Base-by-base conservation (phyloP, 768 basidiomycete species). In the Lyophyllum decastes region DNA sequence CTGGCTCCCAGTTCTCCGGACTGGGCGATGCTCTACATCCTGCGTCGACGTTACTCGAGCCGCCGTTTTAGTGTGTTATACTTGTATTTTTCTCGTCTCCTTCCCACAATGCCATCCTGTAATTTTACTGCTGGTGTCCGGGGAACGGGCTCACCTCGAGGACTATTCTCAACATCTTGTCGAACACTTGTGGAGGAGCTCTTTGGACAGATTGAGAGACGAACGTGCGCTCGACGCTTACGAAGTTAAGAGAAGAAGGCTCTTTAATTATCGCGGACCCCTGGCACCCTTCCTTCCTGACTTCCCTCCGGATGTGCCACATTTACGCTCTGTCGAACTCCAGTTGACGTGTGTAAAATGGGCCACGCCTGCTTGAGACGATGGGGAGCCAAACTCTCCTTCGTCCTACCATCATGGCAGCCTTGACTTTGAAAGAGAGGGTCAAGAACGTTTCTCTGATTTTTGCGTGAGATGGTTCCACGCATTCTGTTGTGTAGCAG, bases 381-480 rank as follows among this genome's bases (percentile, higher is more conserved):
- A 5, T 33, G 5, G 30, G 11, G 5, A 6, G 6, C 5, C 30
- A 33, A 11, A 11, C 30, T 33, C 11, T 33, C 30, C 11, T 33
- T 11, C 30, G 6, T 33, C 11, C 30, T 33, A 33, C 30, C 30
- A 33, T 11, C 11, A 33, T 33, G 30, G 30, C 30, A 5, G 30
- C 11, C 30, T 33, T 33, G 30, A 6, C 30, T 33, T 33, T 11
- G 11, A 33, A 33, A 11, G 30, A 33, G 30, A 33, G 30, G 30
- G 11, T 33, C 30, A 72, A 70, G 62, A 82, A 84, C 60, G 85
- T 94, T 59, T 90, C 90, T 50, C 85, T 94, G 68, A 90, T 94
- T 67, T 94, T 94, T 68, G 91, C 91, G 91, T 92, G 62, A 48
- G 87, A 47, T 21, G 46, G 41, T 46, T 38, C 24, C 30, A 14